phyloP scores from a whole-genome alignment of 768 basidiomycete genomes.

The Serendipita sp. region DNA sequence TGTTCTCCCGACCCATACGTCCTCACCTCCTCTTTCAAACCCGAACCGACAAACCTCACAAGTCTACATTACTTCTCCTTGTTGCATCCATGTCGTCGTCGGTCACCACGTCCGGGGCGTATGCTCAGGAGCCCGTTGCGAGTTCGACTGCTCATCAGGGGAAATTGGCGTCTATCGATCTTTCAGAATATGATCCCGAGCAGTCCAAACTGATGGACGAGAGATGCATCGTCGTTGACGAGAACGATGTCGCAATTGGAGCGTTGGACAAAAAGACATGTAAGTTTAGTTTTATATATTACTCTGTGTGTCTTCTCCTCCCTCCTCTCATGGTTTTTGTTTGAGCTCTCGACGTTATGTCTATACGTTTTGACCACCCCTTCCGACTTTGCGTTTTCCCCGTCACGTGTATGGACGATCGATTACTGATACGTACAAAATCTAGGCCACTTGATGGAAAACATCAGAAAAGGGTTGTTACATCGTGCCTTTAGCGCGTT shows the following conservation, averaged over 20 bases:
- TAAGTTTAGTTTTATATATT: conserved; percentile 23
- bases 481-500: conserved; percentile 98
- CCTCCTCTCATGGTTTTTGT: neutral
- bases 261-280: conserved; percentile 94
- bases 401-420: no score
- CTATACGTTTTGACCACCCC: neutral
- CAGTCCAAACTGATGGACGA: conserved; percentile 96
- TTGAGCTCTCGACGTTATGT: neutral
- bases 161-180: conserved; percentile 51
- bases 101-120: neutral
- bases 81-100: no score
- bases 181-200: conserved; percentile 75
- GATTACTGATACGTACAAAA: neutral
- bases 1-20: no score
- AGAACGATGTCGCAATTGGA: conserved; percentile 69
- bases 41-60: no score
- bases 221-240: conserved; percentile 80
- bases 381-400: no score
- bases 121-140: neutral
- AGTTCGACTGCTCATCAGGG: conserved; percentile 4
- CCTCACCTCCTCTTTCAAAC: no score
- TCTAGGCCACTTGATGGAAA: conserved; percentile 91
- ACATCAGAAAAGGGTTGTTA: conserved; percentile 82
- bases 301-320: no score
- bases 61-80: no score